Base-by-base conservation (phyloP, 2,329 filamentous ascomycete genomes). In the Laburnicola sp. region DNA sequence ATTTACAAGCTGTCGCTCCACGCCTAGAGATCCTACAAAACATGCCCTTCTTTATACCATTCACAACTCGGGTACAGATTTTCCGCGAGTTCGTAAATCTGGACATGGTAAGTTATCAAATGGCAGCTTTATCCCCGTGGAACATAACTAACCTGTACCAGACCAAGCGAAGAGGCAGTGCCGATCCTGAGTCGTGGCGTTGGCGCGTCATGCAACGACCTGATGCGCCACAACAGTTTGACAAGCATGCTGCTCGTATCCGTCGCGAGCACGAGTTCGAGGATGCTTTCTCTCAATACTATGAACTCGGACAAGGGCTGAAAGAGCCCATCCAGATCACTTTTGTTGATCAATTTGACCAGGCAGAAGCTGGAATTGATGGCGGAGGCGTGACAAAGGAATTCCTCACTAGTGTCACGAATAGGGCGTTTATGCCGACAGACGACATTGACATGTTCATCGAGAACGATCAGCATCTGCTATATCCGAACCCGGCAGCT, bases 351-450 rank as follows among this genome's bases (percentile, higher is more conserved):
- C 83, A 91, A 53, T 99, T 96, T 60, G 89, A 88, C 54, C 84
- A 87, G 1, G 80, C 84, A 6, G 94, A 99, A 74, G 93, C 93
- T 9, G 94, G 94, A 7, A 97, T 99, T 48, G 94, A 99, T 67
- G 94, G 94, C 0, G 94, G 94, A 6, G 94, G 94, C 56, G 94
- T 99, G 6, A 97, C 93, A 2, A 99, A 99, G 63, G 94, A 99
- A 65, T 99, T 99, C 56, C 79, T 99, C 9, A 96, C 87, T 1
- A 94, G 89, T 55, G 84, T 96, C 42, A 96, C 91, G 1, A 86
- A 82, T 21, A 89, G 97, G 70, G 91, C 91, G 0, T 96, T 97
- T 66, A 82, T 80, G 57, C 79, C 82, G 1, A 75, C 81, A 2
- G 59, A 71, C 7, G 57, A 57, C 23, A 76, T 82, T 11, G 79